Base-by-base conservation (phyloP, 495 filamentous ascomycete species). In the Neurospora tetrasperma region DNA sequence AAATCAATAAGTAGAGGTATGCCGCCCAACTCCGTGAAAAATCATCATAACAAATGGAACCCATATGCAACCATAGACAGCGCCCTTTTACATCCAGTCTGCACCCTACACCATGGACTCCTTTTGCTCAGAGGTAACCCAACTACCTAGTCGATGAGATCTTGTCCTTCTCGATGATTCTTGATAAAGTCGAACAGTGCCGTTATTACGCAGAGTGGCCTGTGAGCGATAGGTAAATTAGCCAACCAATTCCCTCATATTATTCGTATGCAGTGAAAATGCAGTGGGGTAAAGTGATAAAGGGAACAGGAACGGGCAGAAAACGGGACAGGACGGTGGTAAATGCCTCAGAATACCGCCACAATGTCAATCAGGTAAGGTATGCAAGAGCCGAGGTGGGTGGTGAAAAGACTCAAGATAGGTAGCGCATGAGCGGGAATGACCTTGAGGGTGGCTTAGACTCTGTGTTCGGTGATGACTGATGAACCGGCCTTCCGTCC, bases 131-230 rank as follows among this genome's bases (percentile, higher is more conserved):
- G 27, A 31, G 27, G 27, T 6, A 35, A 9, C 18, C n/a, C 0
- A 2, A 18, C 73, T 38, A 38, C 35, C 35, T 70, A 80, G 40
- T 80, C 79, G 11, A 80, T 74, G 11, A 80, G 73, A 43, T 79
- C 77, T 69, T 74, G 68, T 42, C 79, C 79, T 62, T 80, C 79
- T 10, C 75, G 71, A 42, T 79, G 71, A 71, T 78, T 80, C 40
- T 80, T 80, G 38, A 79, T 62, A n/a, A 73, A 73, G 70, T 80
- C 79, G 23, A 73, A 76, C 8, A 78, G 59, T 8, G 77, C 77
- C 9, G 74, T 80, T 68, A 68, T 42, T 2, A 80, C 41, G 44
- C 69, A 62, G 14, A 80, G 69, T 39, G 75, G 72, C 5, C 78
- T 80, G 71, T 23, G 71, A 43, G 20, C 3, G 6, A 40, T 10